A percentile compares a stretch with the other conserved stretches of the same genome.
Conservation (phyloP, 192 early-diverging fungal species). For the Entomortierella beljakovae region DNA sequence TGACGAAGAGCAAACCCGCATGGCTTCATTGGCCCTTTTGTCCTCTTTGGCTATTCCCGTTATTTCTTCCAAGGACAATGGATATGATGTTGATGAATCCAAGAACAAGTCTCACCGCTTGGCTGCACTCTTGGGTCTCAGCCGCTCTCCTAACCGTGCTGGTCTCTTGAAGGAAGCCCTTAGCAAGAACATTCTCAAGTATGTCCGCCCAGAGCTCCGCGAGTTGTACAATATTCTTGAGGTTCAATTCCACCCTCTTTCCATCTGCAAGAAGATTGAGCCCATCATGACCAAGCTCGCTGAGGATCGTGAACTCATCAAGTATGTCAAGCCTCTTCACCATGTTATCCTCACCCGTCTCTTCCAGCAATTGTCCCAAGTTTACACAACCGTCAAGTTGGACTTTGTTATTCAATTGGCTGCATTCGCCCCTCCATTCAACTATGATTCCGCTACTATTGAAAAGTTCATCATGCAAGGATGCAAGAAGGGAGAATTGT, state of each 20-base stretch:
- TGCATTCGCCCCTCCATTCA: constrained; percentile 87
- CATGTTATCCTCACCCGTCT: constrained; percentile 97
- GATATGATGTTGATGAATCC: constrained; percentile 82
- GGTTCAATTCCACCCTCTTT: constrained; percentile 98
- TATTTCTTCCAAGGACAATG: constrained; percentile 84
- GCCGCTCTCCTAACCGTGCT: constrained; percentile 86
- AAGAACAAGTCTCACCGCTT: constrained; percentile 85
- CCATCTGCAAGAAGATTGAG: constrained; percentile 96
- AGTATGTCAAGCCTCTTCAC: constrained; percentile 95
- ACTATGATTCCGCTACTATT: constrained; percentile 86
- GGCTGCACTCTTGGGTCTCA: constrained; percentile 88
- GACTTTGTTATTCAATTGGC: constrained; percentile 92
- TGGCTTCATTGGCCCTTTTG: constrained; percentile 93
- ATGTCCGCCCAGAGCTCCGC: constrained; percentile 88
- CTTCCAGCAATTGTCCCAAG: constrained; percentile 97
- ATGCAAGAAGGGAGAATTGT: constrained; percentile 94
- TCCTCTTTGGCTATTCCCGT: constrained; percentile 98
- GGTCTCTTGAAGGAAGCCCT: constrained; percentile 91
- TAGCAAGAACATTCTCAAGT: constrained; percentile 85
- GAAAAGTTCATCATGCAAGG: constrained; percentile 99
- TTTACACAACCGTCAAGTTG: constrained; percentile 97
- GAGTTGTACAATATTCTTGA: constrained; percentile 97
- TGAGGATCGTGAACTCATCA: constrained; percentile 79
- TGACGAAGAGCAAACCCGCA: constrained; percentile 88
- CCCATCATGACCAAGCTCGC: constrained; percentile 84